phyloP scores from a whole-genome alignment of 352 stramenopile species.

The Phytophthora fragariaefolia region DNA sequence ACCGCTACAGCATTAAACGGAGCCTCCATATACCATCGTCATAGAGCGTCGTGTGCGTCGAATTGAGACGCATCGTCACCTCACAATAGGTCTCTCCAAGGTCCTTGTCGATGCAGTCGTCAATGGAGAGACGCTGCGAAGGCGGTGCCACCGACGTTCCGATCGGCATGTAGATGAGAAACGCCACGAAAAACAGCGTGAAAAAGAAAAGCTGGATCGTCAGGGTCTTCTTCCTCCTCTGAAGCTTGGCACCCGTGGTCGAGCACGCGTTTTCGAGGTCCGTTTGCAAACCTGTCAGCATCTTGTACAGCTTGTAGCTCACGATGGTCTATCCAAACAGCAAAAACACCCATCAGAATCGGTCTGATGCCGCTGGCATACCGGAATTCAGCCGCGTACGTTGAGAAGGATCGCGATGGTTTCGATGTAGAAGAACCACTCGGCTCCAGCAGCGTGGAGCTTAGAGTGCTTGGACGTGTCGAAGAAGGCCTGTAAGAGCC shows the following conservation, averaged over 20 bases:
- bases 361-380: neutral
- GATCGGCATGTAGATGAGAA: conserved; percentile 69
- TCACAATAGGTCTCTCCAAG: conserved; percentile 72
- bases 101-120: conserved; percentile 59
- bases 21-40: conserved; percentile 56
- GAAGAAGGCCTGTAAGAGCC: conserved; percentile 55
- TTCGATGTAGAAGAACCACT: conserved; percentile 70
- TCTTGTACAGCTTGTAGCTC: conserved; percentile 60
- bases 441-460: conserved; percentile 51
- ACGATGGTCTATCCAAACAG: conserved; percentile 39
- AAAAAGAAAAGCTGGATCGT: conserved; percentile 51
- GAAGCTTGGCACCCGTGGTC: conserved; percentile 29
- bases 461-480: conserved; percentile 53
- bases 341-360: neutral
- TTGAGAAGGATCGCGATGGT: conserved; percentile 57
- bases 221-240: conserved; percentile 49
- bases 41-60: conserved; percentile 70
- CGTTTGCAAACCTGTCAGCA: conserved; percentile 33
- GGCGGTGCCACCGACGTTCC: conserved; percentile 37
- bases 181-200: conserved; percentile 59
- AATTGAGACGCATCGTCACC: conserved; percentile 59
- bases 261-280: conserved; percentile 44
- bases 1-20: no score
- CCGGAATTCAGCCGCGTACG: conserved; percentile 38
- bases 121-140: conserved; percentile 41